phyloP scores from a whole-genome alignment of 768 basidiomycete genomes.

The Suillus tomentosus region DNA sequence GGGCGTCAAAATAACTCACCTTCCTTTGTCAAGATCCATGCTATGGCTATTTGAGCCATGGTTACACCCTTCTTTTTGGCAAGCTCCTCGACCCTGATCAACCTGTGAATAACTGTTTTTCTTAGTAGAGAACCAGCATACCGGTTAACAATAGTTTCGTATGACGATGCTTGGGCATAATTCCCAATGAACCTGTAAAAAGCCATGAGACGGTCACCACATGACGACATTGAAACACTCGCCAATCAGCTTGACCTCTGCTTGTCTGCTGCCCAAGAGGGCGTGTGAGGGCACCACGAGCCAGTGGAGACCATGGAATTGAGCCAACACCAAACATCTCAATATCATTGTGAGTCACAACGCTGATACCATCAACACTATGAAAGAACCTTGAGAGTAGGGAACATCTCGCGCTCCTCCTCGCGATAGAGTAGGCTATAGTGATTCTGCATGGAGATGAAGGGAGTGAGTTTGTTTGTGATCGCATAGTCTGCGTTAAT shows the following conservation, averaged over 20 bases:
- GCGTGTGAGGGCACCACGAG: slow-evolving; percentile 38
- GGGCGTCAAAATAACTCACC: slow-evolving; percentile 19
- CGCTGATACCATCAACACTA: neutral
- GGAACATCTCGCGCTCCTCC: slow-evolving; percentile 62
- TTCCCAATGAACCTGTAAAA: slow-evolving; percentile 25
- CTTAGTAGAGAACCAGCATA: slow-evolving; percentile 10
- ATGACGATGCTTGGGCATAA: slow-evolving; percentile 26
- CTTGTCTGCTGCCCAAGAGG: slow-evolving; percentile 34
- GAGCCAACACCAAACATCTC: slow-evolving; percentile 45
- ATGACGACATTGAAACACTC: neutral
- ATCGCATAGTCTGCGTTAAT: slow-evolving; percentile 39
- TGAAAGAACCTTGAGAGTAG: slow-evolving; percentile 39
- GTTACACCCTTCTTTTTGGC: slow-evolving; percentile 37
- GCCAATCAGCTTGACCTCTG: slow-evolving; percentile 29
- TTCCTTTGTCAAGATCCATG: slow-evolving; percentile 39
- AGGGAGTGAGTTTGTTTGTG: slow-evolving; percentile 47
- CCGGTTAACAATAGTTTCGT: slow-evolving; percentile 32
- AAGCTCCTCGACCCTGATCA: slow-evolving; percentile 41
- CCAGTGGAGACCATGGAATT: slow-evolving; percentile 49
- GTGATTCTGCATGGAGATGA: slow-evolving; percentile 69
- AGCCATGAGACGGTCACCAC: slow-evolving; percentile 12
- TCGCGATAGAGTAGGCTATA: slow-evolving; percentile 59
- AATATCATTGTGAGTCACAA: slow-evolving; percentile 6
- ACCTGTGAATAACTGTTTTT: neutral
- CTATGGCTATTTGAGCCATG: slow-evolving; percentile 47